Base-by-base conservation (phyloP, 352 stramenopile species). In the Globisporangium paroecandrum region DNA sequence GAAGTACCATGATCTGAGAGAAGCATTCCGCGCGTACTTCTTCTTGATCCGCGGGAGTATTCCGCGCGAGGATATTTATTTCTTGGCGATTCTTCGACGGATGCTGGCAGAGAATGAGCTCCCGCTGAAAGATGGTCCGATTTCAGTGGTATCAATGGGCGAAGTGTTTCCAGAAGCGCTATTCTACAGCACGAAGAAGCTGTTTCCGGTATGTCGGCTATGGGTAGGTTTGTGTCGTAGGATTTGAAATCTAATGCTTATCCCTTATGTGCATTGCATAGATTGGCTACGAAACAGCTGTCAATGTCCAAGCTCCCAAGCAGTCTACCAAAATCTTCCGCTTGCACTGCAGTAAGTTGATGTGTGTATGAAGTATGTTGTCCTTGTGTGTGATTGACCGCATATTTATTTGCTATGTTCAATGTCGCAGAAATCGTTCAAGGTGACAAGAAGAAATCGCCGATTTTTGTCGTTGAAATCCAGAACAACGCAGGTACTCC, bases 381-480 rank as follows among this genome's bases (percentile, higher is more conserved):
- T 9, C 1, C 18, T 20, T 46, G 8, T 25, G 29, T 46, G 29
- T 27, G 9, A 41, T 25, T 46, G 20, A 27, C n/a, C 29, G 25
- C 1, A 25, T 41, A 3, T 9, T 43, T 59, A 13, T 20, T 20
- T 24, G 36, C 5, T 58, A 8, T n/a, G n/a, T 53, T 58, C 34
- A 27, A 58, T 68, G 6, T 62, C 59, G 27, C 47, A 93, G 84
- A 90, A 62, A 90, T 91, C 64, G 77, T 89, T 3, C 79, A 90
- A 36, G 83, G 85, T 54, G 88, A 89, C 70, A 88, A 90, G 58
- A 90, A 91, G 43, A 91, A 91, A 20, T 82, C 79, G 0, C 87
- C 87, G 12, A 88, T 93, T 43, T 95, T 95, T 60, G 76, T 89
- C 24, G 85, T 95, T 8, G 74, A 87, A 63, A 64, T 91, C 1